Percentiles rank a stretch among this genome's conserved stretches.
Evolutionary conservation across 2,329 filamentous ascomycete species (phyloP).

Genomic region (Dendrostoma leiphaemia): DNA sequence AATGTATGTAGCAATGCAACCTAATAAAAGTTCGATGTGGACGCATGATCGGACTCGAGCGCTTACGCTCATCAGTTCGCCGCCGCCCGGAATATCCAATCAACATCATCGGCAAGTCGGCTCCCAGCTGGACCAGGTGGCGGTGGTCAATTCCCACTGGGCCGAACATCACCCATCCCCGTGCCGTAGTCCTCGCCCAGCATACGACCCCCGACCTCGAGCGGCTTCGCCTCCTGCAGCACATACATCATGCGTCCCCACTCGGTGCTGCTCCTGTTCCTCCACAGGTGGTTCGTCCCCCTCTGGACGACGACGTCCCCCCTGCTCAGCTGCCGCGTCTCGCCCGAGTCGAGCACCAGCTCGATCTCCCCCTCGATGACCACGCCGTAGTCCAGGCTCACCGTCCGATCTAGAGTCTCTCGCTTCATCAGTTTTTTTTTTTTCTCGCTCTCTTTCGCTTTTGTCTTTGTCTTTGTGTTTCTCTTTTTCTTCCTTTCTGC

Average conservation of each 20-base stretch:
- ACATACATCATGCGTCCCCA: constrained; percentile 41
- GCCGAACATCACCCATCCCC: constrained; percentile 21
- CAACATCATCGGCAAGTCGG: too few relatives aligned
- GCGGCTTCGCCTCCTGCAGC: constrained; percentile 26
- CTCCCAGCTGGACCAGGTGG: too few relatives aligned
- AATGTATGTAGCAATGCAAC: too few relatives aligned
- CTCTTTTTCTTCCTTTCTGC: too few relatives aligned
- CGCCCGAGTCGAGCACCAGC: constrained; percentile 45
- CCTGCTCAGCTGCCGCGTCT: constrained; percentile 36
- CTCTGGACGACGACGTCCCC: constrained; percentile 50
- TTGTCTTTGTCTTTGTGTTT: too few relatives aligned
- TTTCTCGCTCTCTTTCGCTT: too few relatives aligned
- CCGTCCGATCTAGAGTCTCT: too few relatives aligned
- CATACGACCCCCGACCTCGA: constrained; percentile 25
- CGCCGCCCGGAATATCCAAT: too few relatives aligned
- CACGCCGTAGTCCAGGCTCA: constrained; percentile 48
- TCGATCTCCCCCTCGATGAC: constrained; percentile 49
- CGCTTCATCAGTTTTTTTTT: too few relatives aligned
- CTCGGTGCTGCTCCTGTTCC: constrained; percentile 34
- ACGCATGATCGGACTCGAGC: too few relatives aligned
- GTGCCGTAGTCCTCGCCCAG: constrained; percentile 27
- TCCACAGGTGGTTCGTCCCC: constrained; percentile 44
- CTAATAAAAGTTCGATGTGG: too few relatives aligned
- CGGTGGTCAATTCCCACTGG: constrained; percentile 17
- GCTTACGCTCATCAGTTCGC: too few relatives aligned